Percentiles rank a stretch among this genome's conserved stretches.
These are phyloP conservation scores for Fusarium brevicatenulatum DNA, from an alignment of 2,329 filamentous ascomycete species.

Conservation along the genomic window DNA sequence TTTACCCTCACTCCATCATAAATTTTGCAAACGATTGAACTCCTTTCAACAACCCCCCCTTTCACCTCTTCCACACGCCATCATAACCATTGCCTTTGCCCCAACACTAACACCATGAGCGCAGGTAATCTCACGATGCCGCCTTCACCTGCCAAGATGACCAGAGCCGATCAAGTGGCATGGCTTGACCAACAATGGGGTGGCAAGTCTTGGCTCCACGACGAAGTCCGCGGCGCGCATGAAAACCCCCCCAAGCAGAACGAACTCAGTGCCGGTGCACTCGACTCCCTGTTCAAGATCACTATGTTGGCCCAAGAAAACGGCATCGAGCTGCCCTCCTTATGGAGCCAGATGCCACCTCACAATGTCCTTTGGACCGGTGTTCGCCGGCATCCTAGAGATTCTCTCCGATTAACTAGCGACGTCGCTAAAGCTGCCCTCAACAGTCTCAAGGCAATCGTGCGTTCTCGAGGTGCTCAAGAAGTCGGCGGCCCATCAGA, in stretches of 20 bases:
- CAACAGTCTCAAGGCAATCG: background rate
- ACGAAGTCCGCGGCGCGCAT: background rate
- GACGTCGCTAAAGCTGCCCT: background rate
- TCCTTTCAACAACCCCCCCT: too few species aligned
- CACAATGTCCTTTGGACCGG: background rate
- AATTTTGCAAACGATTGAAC: background rate
- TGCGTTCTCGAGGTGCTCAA: background rate
- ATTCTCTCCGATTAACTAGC: background rate
- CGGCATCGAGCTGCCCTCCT: background rate
- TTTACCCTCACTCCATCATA: background rate
- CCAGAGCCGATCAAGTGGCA: accelerated
- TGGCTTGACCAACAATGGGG: conserved; percentile 10
- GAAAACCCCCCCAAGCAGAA: background rate
- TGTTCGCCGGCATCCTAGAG: background rate
- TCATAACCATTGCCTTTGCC: background rate
- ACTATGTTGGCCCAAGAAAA: background rate
- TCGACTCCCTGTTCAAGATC: background rate
- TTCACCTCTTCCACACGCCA: too few species aligned
- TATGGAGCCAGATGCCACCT: background rate
- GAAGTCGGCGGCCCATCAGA: background rate
- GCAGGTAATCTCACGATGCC: background rate
- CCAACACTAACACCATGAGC: background rate
- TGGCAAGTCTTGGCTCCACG: background rate
- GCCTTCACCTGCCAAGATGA: accelerated
- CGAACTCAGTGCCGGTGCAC: accelerated